Evolutionary conservation across 345 rosid species (phyloP).

Genomic region (Diplotaxis tenuifolia): DNA sequence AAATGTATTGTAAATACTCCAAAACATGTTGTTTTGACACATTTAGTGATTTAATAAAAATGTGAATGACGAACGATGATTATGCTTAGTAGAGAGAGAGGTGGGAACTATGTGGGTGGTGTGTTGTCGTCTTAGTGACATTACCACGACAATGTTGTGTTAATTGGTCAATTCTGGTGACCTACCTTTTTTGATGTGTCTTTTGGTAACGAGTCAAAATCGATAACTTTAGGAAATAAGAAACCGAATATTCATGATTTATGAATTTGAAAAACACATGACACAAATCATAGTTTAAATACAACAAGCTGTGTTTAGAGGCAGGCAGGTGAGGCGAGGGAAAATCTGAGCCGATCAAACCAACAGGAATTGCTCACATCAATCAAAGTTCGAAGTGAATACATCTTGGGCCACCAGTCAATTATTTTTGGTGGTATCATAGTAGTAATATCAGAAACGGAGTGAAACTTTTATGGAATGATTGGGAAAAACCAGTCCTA

Average conservation of each 20-base stretch:
- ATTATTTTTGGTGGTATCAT: too few relatives aligned
- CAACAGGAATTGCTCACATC: too few relatives aligned
- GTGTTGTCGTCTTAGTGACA: slow-evolving; percentile 38
- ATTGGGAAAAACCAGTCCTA: too few relatives aligned
- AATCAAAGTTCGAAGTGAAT: too few relatives aligned
- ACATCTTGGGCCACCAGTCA: too few relatives aligned
- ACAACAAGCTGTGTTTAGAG: background rate
- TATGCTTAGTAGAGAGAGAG: slow-evolving; percentile 17
- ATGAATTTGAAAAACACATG: background rate
- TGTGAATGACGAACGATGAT: slow-evolving; percentile 28
- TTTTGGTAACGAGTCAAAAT: background rate
- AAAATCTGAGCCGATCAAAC: too few relatives aligned
- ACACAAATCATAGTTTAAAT: background rate
- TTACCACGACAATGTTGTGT: slow-evolving; percentile 24
- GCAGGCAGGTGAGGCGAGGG: too few relatives aligned
- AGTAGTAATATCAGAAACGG: too few relatives aligned
- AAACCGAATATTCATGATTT: background rate
- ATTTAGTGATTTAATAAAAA: slow-evolving; percentile 3
- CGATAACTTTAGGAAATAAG: background rate
- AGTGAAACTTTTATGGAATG: too few relatives aligned
- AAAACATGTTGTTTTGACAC: slow-evolving; percentile 25
- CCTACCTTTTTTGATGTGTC: background rate
- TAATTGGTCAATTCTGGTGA: slow-evolving; percentile 23
- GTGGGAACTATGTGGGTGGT: background rate
- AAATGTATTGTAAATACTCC: slow-evolving; percentile 13